These are phyloP conservation scores for Colletotrichum spaethianum DNA, from an alignment of 2,329 filamentous ascomycete genomes.

Conservation along the genomic window DNA sequence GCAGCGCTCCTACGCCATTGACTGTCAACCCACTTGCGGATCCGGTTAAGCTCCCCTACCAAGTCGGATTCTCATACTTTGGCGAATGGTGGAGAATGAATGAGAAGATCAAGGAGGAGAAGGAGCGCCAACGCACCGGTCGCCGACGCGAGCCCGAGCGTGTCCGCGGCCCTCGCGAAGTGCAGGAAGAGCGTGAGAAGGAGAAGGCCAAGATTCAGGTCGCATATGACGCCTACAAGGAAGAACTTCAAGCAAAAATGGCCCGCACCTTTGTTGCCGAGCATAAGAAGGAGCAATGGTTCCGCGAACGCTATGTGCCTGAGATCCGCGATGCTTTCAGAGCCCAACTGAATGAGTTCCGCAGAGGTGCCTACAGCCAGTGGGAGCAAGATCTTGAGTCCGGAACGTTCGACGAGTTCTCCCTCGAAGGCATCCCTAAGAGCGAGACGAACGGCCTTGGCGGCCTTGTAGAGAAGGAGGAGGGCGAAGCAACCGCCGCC, in stretches of 20 bases:
- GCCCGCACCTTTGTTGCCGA: constrained; percentile 90
- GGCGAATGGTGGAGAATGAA: constrained; percentile 90
- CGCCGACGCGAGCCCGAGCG: constrained; percentile 76
- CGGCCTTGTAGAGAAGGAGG: constrained; percentile 91
- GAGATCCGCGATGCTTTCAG: constrained; percentile 84
- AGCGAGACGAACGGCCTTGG: constrained; percentile 90
- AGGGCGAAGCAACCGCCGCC: constrained; percentile 91
- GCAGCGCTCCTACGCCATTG: constrained; percentile 57
- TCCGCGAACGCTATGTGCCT: constrained; percentile 92
- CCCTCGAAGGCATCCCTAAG: constrained; percentile 93
- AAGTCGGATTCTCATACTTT: constrained; percentile 89
- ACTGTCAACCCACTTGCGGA: constrained; percentile 78
- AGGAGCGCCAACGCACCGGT: constrained; percentile 78
- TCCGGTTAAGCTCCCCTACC: constrained; percentile 80
- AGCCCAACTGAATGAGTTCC: constrained; percentile 82
- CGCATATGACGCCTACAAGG: constrained; percentile 77
- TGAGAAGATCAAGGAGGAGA: constrained; percentile 86
- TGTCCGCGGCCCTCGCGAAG: constrained; percentile 74
- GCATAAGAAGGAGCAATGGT: constrained; percentile 98
- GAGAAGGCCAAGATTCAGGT: constrained; percentile 84
- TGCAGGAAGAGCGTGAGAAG: constrained; percentile 81
- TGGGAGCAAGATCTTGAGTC: constrained; percentile 91
- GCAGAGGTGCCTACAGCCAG: constrained; percentile 83
- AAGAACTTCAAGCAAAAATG: constrained; percentile 82
- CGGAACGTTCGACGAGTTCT: constrained; percentile 94